Conservation (phyloP, 495 filamentous ascomycete species). For the Aspergillus baeticus region DNA sequence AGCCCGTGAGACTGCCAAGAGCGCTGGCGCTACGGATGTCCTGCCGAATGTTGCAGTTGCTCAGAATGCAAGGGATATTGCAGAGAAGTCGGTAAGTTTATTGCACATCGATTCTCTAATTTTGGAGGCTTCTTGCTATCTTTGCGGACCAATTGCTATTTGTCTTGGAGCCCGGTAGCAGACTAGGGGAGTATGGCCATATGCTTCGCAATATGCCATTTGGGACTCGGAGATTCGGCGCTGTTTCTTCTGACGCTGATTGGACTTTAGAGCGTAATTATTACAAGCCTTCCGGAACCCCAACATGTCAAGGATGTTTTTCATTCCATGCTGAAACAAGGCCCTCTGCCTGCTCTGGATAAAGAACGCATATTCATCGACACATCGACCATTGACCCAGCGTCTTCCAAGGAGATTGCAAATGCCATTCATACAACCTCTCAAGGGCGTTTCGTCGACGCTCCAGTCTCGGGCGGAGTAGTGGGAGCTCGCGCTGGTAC, state of each 20-base stretch:
- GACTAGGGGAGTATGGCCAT: too few species aligned
- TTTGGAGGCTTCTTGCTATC: too few species aligned
- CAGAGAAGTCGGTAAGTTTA: conserved; percentile 69
- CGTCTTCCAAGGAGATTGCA: conserved; percentile 68
- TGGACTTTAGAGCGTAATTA: conserved; percentile 62
- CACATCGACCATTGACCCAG: conserved; percentile 82
- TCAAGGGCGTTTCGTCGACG: conserved; percentile 68
- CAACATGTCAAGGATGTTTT: conserved; percentile 76
- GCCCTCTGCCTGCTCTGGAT: conserved; percentile 37
- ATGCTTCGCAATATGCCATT: too few species aligned
- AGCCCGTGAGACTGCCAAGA: conserved; percentile 41
- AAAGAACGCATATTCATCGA: conserved; percentile 71
- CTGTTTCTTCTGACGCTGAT: conserved; percentile 7
- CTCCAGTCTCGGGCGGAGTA: conserved; percentile 82
- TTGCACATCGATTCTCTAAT: too few species aligned
- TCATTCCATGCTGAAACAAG: conserved; percentile 55
- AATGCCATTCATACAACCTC: conserved; percentile 55
- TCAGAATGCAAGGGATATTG: conserved; percentile 56
- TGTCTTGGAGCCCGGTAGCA: too few species aligned
- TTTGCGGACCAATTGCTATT: too few species aligned
- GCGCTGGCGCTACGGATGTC: conserved; percentile 26
- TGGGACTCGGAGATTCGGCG: background rate
- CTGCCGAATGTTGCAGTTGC: conserved; percentile 57
- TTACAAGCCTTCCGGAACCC: conserved; percentile 80
- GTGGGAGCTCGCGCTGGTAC: conserved; percentile 77